These are phyloP conservation scores for Penicillium dipodomyicola DNA, from an alignment of 495 filamentous ascomycete genomes.

Conservation along the genomic window DNA sequence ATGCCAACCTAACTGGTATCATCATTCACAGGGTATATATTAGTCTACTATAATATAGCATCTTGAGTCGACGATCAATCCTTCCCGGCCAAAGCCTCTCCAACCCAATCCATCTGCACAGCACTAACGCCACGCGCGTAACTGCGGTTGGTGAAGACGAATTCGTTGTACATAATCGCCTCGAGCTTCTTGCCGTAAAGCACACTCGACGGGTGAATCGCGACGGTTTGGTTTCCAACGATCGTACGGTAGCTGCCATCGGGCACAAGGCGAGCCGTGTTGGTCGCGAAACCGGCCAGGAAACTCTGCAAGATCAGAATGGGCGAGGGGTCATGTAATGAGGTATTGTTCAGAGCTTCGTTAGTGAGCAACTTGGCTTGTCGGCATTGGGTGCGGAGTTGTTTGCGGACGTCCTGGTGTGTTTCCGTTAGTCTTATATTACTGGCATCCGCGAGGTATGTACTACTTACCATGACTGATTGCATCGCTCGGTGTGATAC, in stretches of 20 bases:
- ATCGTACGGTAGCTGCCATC: slow-evolving; percentile 86
- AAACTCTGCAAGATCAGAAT: slow-evolving; percentile 73
- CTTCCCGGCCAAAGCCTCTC: slow-evolving; percentile 57
- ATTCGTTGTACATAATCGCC: slow-evolving; percentile 94
- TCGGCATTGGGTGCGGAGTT: slow-evolving; percentile 67
- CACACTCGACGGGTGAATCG: slow-evolving; percentile 85
- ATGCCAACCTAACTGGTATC: background rate
- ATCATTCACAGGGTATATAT: slow-evolving; percentile 18
- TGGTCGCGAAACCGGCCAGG: slow-evolving; percentile 73
- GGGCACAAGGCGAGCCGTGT: slow-evolving; percentile 77
- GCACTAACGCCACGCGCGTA: slow-evolving; percentile 88
- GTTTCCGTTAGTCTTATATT: slow-evolving; percentile 8
- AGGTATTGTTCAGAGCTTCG: slow-evolving; percentile 15
- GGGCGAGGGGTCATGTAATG: slow-evolving; percentile 33
- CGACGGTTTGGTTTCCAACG: slow-evolving; percentile 77
- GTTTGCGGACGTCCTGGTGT: slow-evolving; percentile 76
- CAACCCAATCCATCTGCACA: slow-evolving; percentile 85
- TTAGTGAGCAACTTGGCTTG: slow-evolving; percentile 40
- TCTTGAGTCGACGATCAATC: slow-evolving; percentile 3
- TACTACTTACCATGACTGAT: slow-evolving; percentile 60
- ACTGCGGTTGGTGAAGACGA: slow-evolving; percentile 88
- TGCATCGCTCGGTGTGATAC: slow-evolving; percentile 83
- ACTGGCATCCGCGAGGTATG: background rate
- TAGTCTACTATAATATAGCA: slow-evolving; percentile 13
- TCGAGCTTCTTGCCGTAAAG: slow-evolving; percentile 85